phyloP scores from a whole-genome alignment of 805 yeast genomes.

The Metahyphopichia silvanorum region DNA sequence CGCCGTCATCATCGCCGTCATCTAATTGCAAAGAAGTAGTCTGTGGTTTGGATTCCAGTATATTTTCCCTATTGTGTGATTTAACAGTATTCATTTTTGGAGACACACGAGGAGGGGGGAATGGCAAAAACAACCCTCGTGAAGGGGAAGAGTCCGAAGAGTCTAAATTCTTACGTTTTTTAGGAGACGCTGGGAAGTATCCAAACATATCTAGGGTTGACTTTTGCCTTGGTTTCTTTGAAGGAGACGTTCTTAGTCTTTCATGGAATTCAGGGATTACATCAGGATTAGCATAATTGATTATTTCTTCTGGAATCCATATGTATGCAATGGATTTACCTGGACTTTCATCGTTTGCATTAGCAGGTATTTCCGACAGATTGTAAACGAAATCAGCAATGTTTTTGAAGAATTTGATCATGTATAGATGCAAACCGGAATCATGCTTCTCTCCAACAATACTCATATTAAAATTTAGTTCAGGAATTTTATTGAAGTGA shows the following conservation, averaged over 20 bases:
- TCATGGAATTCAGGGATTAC: slow-evolving; percentile 8
- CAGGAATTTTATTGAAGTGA: not conserved
- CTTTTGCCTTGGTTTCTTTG: slow-evolving; percentile 15
- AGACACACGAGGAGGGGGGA: not conserved
- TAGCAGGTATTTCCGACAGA: not conserved
- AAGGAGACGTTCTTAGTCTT: slow-evolving; percentile 11
- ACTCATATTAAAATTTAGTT: not conserved
- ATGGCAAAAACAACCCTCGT: not conserved
- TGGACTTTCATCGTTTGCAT: slow-evolving; percentile 1
- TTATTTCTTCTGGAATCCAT: slow-evolving; percentile 18
- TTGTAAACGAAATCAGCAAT: slow-evolving; percentile 2
- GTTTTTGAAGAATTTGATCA: slow-evolving; percentile 13
- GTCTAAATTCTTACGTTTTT: slow-evolving; percentile 2
- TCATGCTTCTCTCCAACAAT: slow-evolving; percentile 11
- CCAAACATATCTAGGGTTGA: slow-evolving; percentile 22
- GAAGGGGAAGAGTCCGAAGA: not conserved
- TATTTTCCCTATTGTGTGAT: no score
- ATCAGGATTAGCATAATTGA: slow-evolving; percentile 11
- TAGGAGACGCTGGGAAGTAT: slow-evolving; percentile 7
- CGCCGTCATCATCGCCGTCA: no score
- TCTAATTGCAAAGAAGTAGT: no score
- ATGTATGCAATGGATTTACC: slow-evolving; percentile 6
- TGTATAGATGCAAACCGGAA: slow-evolving; percentile 12
- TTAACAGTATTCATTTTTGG: no score
- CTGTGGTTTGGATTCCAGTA: no score